Evolutionary conservation across 768 basidiomycete genomes (phyloP), one percentile per base, ranked within the genome.

Genomic region (Postia placenta): DNA sequence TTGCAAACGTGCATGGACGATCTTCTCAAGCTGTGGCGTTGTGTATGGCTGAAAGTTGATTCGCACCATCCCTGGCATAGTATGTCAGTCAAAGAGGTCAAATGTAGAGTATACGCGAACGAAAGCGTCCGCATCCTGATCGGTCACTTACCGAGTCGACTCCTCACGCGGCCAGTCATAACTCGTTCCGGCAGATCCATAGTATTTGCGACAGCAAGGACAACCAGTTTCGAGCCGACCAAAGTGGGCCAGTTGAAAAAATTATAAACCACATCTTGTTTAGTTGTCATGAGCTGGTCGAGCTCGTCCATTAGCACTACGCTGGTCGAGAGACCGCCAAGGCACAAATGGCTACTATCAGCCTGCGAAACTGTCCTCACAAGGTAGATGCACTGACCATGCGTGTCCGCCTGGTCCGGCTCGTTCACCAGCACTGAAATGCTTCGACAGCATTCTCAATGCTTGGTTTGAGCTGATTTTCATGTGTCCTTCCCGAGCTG

Each of bases 191-290:
- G 96, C 47, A 98, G 74, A 61, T 98, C 95, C 89, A 96, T 95
- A 25, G 95, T 93, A 63, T 98, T 99, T 5, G 96, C 96, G 1
- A 99, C 93, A 0, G 96, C 95, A 44, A 99, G 79, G 1, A 99
- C 96, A 45, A 97, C 83, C 4, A 99, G 77, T 64, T 88, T 90
- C 50, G 92, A 93, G 17, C 82, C 83, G 0, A 79, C 75, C 44
- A 96, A 72, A 3, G 93, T 95, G 1, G 96, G 96, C 95, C 96
- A 99, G 64, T 99, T 98, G 76, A 98, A 98, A 69, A 99, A 98
- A 61, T 97, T 97, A 69, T 99, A 99, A 19, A 99, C 88, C 9
- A 99, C 95, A 50, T 99, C 95, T 64, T 99, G 95, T 63, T 96
- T 96, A 15, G 87, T 74, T 1, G 95, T 98, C 57, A 98, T 82